These are phyloP conservation scores for Nymphaea colorata DNA, from an alignment of 164 flowering plant species.

Conservation along the genomic window DNA sequence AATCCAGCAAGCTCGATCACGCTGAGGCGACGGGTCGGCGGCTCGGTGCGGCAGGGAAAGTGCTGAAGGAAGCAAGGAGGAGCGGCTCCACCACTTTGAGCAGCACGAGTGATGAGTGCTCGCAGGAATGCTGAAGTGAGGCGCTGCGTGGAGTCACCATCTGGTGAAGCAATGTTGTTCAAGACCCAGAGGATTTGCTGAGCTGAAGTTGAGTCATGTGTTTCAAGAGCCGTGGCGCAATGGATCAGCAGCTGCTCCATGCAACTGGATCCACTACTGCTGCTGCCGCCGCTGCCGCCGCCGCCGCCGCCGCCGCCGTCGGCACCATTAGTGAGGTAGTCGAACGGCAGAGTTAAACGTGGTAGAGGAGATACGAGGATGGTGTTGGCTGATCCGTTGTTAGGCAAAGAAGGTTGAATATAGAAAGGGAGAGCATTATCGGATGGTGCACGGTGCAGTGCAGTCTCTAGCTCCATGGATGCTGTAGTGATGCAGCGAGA, in stretches of 20 bases:
- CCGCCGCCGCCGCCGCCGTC: background rate
- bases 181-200: constrained; percentile 96
- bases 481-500: background rate
- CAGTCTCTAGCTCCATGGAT: background rate
- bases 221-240: constrained; percentile 86
- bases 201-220: constrained; percentile 75
- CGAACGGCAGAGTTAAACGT: background rate
- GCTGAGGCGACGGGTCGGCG: constrained; percentile 22
- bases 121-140: constrained; percentile 76
- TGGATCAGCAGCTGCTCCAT: constrained; percentile 93
- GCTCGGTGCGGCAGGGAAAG: constrained; percentile 28
- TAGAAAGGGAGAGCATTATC: background rate
- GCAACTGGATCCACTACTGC: constrained; percentile 63
- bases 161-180: constrained; percentile 79
- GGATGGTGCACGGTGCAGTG: background rate
- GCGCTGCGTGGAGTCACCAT: constrained; percentile 88
- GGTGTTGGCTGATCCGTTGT: background rate
- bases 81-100: constrained; percentile 43
- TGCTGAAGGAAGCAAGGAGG: constrained; percentile 20
- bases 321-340: background rate
- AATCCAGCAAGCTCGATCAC: constrained; percentile 67
- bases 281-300: constrained; percentile 20
- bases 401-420: background rate
- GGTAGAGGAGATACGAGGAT: background rate
- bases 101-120: constrained; percentile 70